A percentile compares a stretch with the other conserved stretches of the same genome.
Conservation (phyloP, 202 grass and related monocot genomes). For the Panicum hallii region DNA sequence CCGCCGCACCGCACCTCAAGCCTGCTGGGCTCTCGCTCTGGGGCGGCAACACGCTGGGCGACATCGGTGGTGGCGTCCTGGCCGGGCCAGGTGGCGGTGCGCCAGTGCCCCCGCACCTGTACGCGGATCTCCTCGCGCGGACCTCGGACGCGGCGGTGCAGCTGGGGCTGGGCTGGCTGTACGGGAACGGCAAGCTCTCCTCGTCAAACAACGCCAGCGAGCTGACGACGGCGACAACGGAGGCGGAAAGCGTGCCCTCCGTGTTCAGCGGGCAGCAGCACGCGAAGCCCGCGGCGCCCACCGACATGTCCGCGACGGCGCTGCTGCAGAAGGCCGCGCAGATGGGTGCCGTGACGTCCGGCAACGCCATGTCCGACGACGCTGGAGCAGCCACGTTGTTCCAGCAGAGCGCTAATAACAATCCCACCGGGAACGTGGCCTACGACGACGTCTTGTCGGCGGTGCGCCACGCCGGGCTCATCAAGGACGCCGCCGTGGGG, state of each 20-base stretch:
- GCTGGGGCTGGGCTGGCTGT: constrained; percentile 66
- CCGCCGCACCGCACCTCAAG: constrained; percentile 43
- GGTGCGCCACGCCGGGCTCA: constrained; percentile 27
- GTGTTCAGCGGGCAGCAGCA: constrained; percentile 66
- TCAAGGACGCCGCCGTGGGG: constrained; percentile 12
- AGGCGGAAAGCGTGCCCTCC: constrained; percentile 38
- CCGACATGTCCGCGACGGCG: constrained; percentile 87
- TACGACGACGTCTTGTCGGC: constrained; percentile 57
- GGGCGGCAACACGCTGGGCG: background rate
- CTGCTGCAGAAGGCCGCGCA: constrained; percentile 87
- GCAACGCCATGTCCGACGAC: background rate
- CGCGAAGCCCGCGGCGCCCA: constrained; percentile 32
- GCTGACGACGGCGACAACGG: constrained; percentile 48
- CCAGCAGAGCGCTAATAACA: constrained; percentile 38
- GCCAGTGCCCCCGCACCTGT: constrained; percentile 40
- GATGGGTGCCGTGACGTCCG: constrained; percentile 72
- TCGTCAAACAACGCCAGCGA: constrained; percentile 53
- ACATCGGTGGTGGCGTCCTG: background rate
- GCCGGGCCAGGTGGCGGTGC: background rate
- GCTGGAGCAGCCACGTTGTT: background rate
- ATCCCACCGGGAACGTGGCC: constrained; percentile 49
- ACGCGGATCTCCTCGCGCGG: constrained; percentile 55
- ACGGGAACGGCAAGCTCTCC: constrained; percentile 51
- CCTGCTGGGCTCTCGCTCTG: background rate
- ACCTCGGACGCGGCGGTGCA: constrained; percentile 50